Evolutionary conservation across 73 alveolate species (phyloP), one percentile per base, ranked within the genome.

Genomic region (Paramecium primaurelia): DNA sequence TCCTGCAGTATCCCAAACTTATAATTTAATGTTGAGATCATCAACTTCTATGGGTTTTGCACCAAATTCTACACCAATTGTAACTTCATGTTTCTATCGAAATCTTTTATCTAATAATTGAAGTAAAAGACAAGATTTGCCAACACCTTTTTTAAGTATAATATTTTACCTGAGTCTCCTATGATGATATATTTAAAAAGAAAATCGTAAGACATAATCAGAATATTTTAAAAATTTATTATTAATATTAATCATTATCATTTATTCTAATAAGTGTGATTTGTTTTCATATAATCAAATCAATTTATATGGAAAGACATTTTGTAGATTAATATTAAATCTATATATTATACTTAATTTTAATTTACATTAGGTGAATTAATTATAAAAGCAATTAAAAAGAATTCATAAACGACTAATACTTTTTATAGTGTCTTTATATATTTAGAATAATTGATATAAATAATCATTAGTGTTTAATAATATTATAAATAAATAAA

Each of bases 1-100:
- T 10, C 96, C 96, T 16, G 96, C 96, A 12, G 96, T 93, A 22
- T 93, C 96, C 96, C 96, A 93, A 58, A 93, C 92, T 88, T 93
- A 87, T 10, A 93, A 92, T 93, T 97, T 97, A 47, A 97, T 92
- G 51, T 94, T 93, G 40, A 96, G 94, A 49, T 93, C 92, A 77
- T 97, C 92, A 49, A 97, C 92, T 36, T 96, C 80, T 58, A 97
- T 94, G n/a, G 95, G 95, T 86, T 97, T 95, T 11, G 99, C 98
- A 26, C 99, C 99, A 69, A 97, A 97, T 92, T 97, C 99, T 4
- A 97, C 99, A 12, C 99, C 99, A 30, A 97, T 95, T 8, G 99
- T 97, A n/a, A 96, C 96, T 83, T 97, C 99, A 92, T 97, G 99
- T 54, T 96, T 92, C 32, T 93, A 88, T 71, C 95, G 92, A 95